These are phyloP conservation scores for Diutina pseudorugosa DNA, from an alignment of 1,139 yeast species.

Conservation along the genomic window DNA sequence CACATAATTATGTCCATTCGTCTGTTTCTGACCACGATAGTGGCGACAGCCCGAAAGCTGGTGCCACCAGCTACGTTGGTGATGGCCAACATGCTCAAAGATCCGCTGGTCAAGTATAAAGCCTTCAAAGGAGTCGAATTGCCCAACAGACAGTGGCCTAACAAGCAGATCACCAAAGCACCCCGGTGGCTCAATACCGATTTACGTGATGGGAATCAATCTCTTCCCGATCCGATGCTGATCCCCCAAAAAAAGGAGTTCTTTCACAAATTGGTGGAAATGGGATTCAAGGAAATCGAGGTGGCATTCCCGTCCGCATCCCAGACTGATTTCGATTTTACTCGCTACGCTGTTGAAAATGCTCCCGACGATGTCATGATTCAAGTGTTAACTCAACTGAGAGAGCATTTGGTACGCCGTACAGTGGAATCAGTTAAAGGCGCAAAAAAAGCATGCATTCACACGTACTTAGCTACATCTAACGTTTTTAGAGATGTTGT, in stretches of 20 bases:
- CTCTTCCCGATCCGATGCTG: conserved; percentile 95
- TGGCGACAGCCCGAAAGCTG: conserved; percentile 1
- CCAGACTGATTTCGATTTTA: conserved; percentile 91
- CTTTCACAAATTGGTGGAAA: conserved; percentile 72
- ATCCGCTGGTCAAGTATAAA: conserved; percentile 70
- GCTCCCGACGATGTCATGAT: conserved; percentile 91
- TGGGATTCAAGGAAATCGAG: conserved; percentile 95
- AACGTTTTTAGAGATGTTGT: conserved; percentile 87
- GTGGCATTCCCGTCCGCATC: conserved; percentile 95
- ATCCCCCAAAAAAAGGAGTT: conserved; percentile 81
- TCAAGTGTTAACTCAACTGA: conserved; percentile 85
- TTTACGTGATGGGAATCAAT: conserved; percentile 93
- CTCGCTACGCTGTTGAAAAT: conserved; percentile 80
- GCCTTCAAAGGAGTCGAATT: conserved; percentile 56
- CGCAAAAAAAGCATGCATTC: conserved; percentile 83
- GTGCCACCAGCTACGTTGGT: conserved; percentile 5
- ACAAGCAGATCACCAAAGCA: conserved; percentile 56
- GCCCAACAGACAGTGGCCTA: conserved; percentile 83
- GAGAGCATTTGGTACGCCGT: conserved; percentile 79
- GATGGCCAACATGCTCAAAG: conserved; percentile 31
- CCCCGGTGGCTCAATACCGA: conserved; percentile 97
- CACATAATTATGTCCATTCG: neutral
- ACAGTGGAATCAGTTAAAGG: conserved; percentile 85
- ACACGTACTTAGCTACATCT: conserved; percentile 84
- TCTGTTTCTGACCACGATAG: conserved; percentile 2